Conservation (phyloP, 2,329 filamentous ascomycete genomes). For the Verticillium nonalfalfae region DNA sequence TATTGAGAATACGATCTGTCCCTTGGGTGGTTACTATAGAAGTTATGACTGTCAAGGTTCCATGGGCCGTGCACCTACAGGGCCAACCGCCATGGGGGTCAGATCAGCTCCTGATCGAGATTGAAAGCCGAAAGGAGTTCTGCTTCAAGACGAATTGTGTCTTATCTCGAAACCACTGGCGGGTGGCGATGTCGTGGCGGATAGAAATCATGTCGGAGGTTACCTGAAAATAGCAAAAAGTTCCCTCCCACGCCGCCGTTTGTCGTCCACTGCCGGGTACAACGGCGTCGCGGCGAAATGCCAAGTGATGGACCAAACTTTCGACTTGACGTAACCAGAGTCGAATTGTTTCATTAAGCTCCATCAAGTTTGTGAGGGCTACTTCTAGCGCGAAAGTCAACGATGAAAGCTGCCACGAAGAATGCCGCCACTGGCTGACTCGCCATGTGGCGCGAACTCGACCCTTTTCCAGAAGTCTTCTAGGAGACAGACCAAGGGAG, state of each 20-base stretch:
- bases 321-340: not conserved
- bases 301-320: not conserved
- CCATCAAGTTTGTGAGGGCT: not conserved
- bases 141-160: not conserved
- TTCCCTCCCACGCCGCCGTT: not conserved
- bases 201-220: not conserved
- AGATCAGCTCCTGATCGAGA: not conserved
- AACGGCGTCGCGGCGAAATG: not conserved
- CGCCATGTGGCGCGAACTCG: not conserved
- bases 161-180: not conserved
- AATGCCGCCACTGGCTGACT: not conserved
- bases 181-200: not conserved
- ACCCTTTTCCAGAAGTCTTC: not conserved
- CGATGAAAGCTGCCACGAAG: not conserved
- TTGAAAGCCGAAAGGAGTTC: not conserved
- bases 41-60: not conserved
- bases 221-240: not conserved
- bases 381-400: not conserved
- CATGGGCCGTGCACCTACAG: not conserved
- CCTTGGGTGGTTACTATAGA: no score
- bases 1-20: no score
- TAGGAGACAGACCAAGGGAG: not conserved
- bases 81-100: not conserved
- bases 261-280: not conserved
- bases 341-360: not conserved